Base-by-base conservation (phyloP, 2,329 filamentous ascomycete species). In the Nemania diffusa region DNA sequence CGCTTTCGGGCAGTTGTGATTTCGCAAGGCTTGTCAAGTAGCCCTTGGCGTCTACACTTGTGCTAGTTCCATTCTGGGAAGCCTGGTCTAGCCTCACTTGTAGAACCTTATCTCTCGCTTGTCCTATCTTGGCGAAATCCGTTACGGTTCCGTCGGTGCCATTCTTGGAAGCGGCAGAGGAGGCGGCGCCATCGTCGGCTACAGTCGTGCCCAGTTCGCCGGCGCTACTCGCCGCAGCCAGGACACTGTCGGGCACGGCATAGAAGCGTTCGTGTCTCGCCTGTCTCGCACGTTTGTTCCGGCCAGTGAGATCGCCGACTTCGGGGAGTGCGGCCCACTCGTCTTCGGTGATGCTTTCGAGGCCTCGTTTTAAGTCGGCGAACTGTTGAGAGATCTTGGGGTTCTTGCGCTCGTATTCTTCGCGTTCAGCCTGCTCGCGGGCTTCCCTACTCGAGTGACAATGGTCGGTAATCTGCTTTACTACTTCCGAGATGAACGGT, bases 351-450 rank as follows among this genome's bases (percentile, higher is more conserved):
- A 99, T 92, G 5, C 90, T 92, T 46, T 92, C 91, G 42, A 99
- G 86, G 5, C 93, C 93, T 76, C 97, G 89, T 81, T 99, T 99
- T 58, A 98, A 83, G 75, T 98, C 96, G 77, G 94, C 94, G 79
- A 99, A 99, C 79, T 99, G 96, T 73, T 97, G 93, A 77, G 97
- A 93, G 59, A 99, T 97, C 81, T 98, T 99, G 15, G 96, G 96
- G 78, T 99, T 98, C 79, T 97, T 95, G 73, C 91, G 90, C 83
- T 99, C 95, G 86, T 97, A 97, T 76, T 98, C 94, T 78, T 97
- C 93, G 79, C 87, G 89, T 84, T 99, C 95, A 83, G 92, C 88
- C 79, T 92, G 85, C 81, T 99, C 96, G 79, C 96, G 93, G 78
- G 91, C 91, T 91, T 99, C 96, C 88, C 96, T 97, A 87, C 81